Percentiles rank a stretch among this genome's conserved stretches.
Evolutionary conservation across 1,284 basidiomycete genomes (phyloP).

Genomic region (Apiotrichum porosum): DNA sequence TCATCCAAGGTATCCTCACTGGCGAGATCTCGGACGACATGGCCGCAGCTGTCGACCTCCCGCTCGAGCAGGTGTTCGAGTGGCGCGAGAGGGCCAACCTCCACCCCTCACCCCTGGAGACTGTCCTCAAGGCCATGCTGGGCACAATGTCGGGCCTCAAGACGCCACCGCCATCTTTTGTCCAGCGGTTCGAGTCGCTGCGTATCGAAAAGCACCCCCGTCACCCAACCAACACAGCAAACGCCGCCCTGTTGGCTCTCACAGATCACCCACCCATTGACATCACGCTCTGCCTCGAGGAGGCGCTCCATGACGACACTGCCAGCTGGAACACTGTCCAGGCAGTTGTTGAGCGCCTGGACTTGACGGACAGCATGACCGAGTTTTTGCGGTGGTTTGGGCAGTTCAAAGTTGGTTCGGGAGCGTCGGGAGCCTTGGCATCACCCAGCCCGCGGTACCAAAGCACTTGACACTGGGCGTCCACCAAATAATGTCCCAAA

Average conservation of each 20-base stretch:
- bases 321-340: slow-evolving; percentile 1
- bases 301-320: slow-evolving; percentile 5
- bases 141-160: too few species aligned
- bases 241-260: slow-evolving; percentile 4
- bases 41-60: background rate
- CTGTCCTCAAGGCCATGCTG: slow-evolving; percentile 1
- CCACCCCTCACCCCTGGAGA: slow-evolving; percentile 3
- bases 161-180: background rate
- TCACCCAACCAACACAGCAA: slow-evolving; percentile 11
- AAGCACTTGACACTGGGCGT: too few species aligned
- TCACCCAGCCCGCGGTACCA: too few species aligned
- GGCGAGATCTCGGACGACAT: slow-evolving; percentile 3
- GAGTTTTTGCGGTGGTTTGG: background rate
- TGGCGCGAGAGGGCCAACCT: slow-evolving; percentile 7
- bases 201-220: slow-evolving; percentile 1
- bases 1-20: slow-evolving; percentile 7
- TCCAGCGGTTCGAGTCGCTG: background rate
- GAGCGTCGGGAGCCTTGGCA: too few species aligned
- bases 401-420: too few species aligned
- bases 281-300: background rate
- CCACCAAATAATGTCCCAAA: too few species aligned
- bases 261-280: slow-evolving; percentile 3
- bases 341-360: background rate
- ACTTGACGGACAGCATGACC: background rate
- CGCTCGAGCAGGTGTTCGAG: slow-evolving; percentile 2